Base-by-base conservation (phyloP, 768 basidiomycete species). In the Trichaptum fuscoviolaceum region DNA sequence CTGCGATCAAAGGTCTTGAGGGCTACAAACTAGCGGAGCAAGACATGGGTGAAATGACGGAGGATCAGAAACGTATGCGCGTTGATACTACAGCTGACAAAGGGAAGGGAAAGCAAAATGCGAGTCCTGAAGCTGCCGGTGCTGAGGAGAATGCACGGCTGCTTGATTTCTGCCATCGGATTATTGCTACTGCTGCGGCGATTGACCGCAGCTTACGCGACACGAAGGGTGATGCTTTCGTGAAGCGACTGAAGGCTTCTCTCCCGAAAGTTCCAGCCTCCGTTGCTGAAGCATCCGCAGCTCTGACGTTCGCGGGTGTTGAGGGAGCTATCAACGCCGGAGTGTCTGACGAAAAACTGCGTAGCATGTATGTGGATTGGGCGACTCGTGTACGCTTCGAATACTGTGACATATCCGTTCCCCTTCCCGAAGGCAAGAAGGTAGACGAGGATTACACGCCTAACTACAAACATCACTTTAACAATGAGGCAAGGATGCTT, bases 51-150 rank as follows among this genome's bases (percentile, higher is more conserved):
- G 90, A 92, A 73, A 84, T 93, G 80, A 94, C 91, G 0, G 93
- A 96, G 77, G 93, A 94, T 76, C 88, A 94, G 78, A 92, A 94
- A 76, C 90, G 94, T 62, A 88, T 93, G 86, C 93, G 89, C 7
- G 78, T 80, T 58, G 82, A 85, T 68, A 76, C 80, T 59, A 88
- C 88, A 70, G 89, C 85, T 58, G 42, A 20, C 42, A 92, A 93
- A 76, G 80, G 80, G 35, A 88, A 87, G 73, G 91, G 88, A 69
- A 75, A 73, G 64, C 75, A 76, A 64, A 69, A 76, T 57, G 74
- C 77, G 23, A 17, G 25, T 9, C 30, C 2, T 30, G 42, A 52
- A 12, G 17, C 35, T 7, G 71, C 78, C 57, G 71, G 81, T 62
- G 81, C 85, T 17, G 91, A 94, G 71, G 92, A 95, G 75, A 93